These are phyloP conservation scores for Suillus ampliporus DNA, from an alignment of 768 basidiomycete genomes.

Conservation along the genomic window DNA sequence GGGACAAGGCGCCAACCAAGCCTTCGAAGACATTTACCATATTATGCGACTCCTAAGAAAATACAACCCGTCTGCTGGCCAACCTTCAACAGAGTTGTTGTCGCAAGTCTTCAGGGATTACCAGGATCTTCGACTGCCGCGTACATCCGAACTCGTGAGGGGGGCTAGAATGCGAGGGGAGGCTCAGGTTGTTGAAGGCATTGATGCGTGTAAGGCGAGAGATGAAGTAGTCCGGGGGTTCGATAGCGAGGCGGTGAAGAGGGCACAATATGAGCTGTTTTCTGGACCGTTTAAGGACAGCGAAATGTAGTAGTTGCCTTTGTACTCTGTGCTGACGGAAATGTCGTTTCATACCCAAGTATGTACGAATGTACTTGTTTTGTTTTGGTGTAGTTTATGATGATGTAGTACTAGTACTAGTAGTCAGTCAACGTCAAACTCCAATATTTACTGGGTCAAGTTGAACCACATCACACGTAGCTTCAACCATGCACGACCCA, in stretches of 20 bases:
- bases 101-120: constrained; percentile 38
- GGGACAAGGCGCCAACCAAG: constrained; percentile 53
- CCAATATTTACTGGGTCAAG: no score
- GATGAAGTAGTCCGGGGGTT: constrained; percentile 27
- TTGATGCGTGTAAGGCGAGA: constrained; percentile 36
- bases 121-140: constrained; percentile 41
- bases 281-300: constrained; percentile 16
- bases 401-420: no score
- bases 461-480: no score
- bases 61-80: constrained; percentile 34
- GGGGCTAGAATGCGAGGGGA: constrained; percentile 43
- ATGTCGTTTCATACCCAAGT: no score
- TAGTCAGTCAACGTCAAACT: no score
- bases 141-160: constrained; percentile 42
- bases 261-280: neutral
- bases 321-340: no score
- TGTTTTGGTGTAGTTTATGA: no score
- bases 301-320: constrained; percentile 3
- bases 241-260: constrained; percentile 4
- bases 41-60: constrained; percentile 39
- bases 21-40: constrained; percentile 48
- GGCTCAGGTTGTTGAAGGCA: constrained; percentile 38
- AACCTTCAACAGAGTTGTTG: constrained; percentile 36
- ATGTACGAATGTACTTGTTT: no score
- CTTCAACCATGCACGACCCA: constrained; percentile 8